Base-by-base conservation (phyloP, 768 basidiomycete species). In the Leccinum broughii region DNA sequence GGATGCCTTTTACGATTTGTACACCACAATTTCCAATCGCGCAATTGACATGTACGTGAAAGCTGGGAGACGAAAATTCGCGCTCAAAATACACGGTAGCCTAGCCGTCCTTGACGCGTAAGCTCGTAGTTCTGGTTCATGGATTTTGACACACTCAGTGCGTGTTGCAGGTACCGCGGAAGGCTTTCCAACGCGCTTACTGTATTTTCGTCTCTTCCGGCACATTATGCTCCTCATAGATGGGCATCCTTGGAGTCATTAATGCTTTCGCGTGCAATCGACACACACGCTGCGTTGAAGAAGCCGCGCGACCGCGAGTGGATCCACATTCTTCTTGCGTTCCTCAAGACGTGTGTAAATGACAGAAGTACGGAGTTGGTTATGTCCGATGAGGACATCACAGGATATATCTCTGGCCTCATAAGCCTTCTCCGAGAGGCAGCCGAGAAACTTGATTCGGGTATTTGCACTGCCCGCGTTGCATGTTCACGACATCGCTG, bases 71-170 rank as follows among this genome's bases (percentile, higher is more conserved):
- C 82, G 88, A 53, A 90, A 96, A 68, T 92, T 90, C 69, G 94
- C 93, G 10, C 76, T 95, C 37, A 90, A 89, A 65, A 75, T 98
- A 53, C 91, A 95, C 62, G 92, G 91, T 2, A 88, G 83, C 66
- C 78, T 98, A 15, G 96, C 95, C 3, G 92, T 90, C 15, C 82
- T 98, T 39, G 95, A 98, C 64, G 73, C 89, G 96, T 98, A 77
- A 64, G 93, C 77, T n/a, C 4, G 11, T 24, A 37, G 41, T 64
- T 49, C 39, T 49, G 37, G 30, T 48, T n/a, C 24, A 51, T 61
- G n/a, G 39, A 28, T 53, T 44, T 28, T 39, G 37, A 52, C 53
- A 50, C 51, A 51, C 55, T 68, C 26, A 71, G 35, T 39, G 17
- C 24, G 20, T 54, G 50, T 51, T 56, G 30, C 62, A 95, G 93